Conservation (phyloP, 2,329 filamentous ascomycete genomes). For the Ascochyta koolunga region DNA sequence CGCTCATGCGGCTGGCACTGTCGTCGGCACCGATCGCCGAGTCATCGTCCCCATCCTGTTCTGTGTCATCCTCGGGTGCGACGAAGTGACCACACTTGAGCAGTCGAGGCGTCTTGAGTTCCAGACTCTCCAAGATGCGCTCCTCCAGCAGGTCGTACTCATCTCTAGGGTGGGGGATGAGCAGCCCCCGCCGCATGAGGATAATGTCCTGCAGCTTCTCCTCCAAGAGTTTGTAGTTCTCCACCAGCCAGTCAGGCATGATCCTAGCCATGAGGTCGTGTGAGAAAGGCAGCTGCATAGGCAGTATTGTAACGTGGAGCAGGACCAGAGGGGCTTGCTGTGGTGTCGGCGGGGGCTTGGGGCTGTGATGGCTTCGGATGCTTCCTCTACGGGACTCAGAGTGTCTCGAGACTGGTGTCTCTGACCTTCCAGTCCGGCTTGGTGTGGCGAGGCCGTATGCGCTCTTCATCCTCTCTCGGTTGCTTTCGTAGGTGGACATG, state of each 20-base stretch:
- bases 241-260: conserved; percentile 58
- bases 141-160: conserved; percentile 83
- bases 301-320: conserved; percentile 77
- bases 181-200: conserved; percentile 69
- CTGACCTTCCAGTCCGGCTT: conserved; percentile 38
- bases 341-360: conserved; percentile 36
- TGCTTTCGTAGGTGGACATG: conserved; percentile 36
- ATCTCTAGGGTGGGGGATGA: conserved; percentile 78
- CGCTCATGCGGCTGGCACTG: conserved; percentile 45
- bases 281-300: conserved; percentile 68
- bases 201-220: conserved; percentile 76
- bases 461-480: conserved; percentile 39
- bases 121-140: conserved; percentile 74
- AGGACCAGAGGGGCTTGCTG: conserved; percentile 73
- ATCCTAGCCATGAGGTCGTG: conserved; percentile 56
- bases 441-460: conserved; percentile 43
- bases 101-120: conserved; percentile 72
- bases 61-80: conserved; percentile 39
- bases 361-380: conserved; percentile 35
- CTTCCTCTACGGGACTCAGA: conserved; percentile 38
- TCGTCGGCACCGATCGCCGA: conserved; percentile 46
- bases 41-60: conserved; percentile 47
- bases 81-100: conserved; percentile 80
- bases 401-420: conserved; percentile 37
- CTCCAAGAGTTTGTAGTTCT: conserved; percentile 70